Base-by-base conservation (phyloP, 805 yeast genomes). In the Brettanomyces sp. region DNA sequence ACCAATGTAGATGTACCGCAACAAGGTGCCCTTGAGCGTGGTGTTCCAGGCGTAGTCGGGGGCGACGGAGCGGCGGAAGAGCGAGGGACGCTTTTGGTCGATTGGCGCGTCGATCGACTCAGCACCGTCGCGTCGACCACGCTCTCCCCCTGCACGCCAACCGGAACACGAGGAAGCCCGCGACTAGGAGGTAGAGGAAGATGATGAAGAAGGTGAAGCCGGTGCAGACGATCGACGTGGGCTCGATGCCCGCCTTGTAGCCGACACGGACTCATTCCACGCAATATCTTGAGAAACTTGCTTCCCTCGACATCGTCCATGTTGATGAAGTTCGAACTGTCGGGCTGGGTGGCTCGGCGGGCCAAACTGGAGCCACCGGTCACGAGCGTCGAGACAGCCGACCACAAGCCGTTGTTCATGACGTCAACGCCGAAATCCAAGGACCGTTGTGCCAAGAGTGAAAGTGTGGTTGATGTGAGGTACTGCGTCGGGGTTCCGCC, bases 221-320 rank as follows among this genome's bases (percentile, higher is more conserved):
- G 3, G 96, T 89, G 42, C 79, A 77, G 14, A 85, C 96, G 35
- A 88, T 77, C 6, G 93, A 76, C 2, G 96, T 86, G 42, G 79
- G 79, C 65, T 90, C 98, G 49, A 90, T 86, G 42, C 72, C 70
- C 37, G 91, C 81, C 51, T 76, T 69, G 64, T 74, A 87, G 4
- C 91, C 95, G 43, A 88, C 72, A 66, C 96, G 77, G 58, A 83
- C n/a, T 77, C 53, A 90, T 87, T 51, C 98, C 98, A 67, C 98
- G 76, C 49, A 85, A 72, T 35, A 90, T 85, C 48, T 76, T 64
- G 52, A 87, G 77, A 52, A 74, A 74, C 23, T 66, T 50, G 56
- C 80, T 80, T 45, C 87, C 82, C 50, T 66, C 50, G 51, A 77
- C 64, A 24, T 68, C 64, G 53, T 69, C 44, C 44, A 39, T 42